Evolutionary conservation across 2,329 filamentous ascomycete genomes (phyloP), one percentile per base, ranked within the genome.

Genomic region (Fusarium subtropicale): DNA sequence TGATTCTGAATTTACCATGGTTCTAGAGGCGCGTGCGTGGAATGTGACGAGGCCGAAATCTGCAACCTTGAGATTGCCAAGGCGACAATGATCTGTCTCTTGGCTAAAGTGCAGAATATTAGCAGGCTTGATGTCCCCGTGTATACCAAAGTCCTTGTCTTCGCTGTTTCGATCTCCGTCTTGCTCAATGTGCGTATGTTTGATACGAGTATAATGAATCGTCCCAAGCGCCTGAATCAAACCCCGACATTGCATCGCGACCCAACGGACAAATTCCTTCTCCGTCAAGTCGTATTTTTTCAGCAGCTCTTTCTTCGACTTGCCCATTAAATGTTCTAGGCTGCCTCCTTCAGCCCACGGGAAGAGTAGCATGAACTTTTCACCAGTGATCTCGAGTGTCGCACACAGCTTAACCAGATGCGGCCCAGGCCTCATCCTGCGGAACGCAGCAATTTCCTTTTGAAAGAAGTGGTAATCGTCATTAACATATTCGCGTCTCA

Each of bases 11-110:
- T 13, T 13, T 1, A 24, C 31, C 3, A 33, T 57, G 7, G 58
- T 28, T 0, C 41, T 7, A 0, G 50, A 59, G 2, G 33, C 47
- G 5, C 0, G 7, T 3, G 24, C 53, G n/a, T 58, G 47, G 24
- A 66, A 66, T 15, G 3, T 38, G 0, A 42, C 42, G 6, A 66
- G 11, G 0, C 54, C 63, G 3, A 64, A 66, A 1, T 66, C 63
- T 2, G 63, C 33, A 5, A 64, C 13, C 0, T 54, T 65, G 2
- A 64, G 34, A n/a, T 34, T 16, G 0, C 62, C 62, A 0, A 64
- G n/a, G 3, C 13, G n/a, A 1, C 22, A 28, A 5, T 0, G 3
- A 3, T 7, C 3, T 1, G 15, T 44, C 2, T 34, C 33, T 6
- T 47, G 39, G 12, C 12, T 28, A 12, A 45, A 65, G 2, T 38